Evolutionary conservation across 495 filamentous ascomycete species (phyloP).

Genomic region (Letharia lupina): DNA sequence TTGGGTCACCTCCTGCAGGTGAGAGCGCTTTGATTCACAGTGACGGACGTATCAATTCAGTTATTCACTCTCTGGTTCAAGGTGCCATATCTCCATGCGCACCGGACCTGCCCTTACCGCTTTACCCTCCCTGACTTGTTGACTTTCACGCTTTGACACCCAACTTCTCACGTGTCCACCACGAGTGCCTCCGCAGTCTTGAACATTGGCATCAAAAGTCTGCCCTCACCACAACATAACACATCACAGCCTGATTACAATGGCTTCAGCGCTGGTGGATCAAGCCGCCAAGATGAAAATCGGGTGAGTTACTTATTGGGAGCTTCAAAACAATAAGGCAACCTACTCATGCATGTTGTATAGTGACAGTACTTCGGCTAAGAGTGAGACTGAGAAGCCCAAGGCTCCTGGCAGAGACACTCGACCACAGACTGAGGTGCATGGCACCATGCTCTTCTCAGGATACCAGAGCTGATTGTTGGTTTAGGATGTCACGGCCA

Average conservation of each 20-base stretch:
- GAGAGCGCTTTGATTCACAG: neutral
- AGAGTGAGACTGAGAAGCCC: slow-evolving; percentile 70
- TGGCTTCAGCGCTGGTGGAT: slow-evolving; percentile 55
- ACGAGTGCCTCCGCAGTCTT: neutral
- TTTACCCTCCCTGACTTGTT: neutral
- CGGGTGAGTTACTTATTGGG: slow-evolving; percentile 42
- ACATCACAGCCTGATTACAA: slow-evolving; percentile 23
- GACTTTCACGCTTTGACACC: neutral
- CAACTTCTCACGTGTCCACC: neutral
- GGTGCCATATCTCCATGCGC: neutral
- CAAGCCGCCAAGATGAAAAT: slow-evolving; percentile 65
- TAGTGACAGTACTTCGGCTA: slow-evolving; percentile 48
- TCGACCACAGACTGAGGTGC: slow-evolving; percentile 88
- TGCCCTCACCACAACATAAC: neutral
- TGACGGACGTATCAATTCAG: neutral
- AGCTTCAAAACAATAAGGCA: neutral
- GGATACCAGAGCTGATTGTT: slow-evolving; percentile 23
- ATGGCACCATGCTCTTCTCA: slow-evolving; percentile 25
- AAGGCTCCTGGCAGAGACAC: slow-evolving; percentile 75
- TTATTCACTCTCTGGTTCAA: neutral
- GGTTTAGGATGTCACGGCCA: slow-evolving; percentile 85
- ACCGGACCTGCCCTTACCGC: neutral
- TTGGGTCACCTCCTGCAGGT: neutral
- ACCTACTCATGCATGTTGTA: neutral
- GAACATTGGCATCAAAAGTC: neutral